Evolutionary conservation across 75 land plant genomes (phyloP), one percentile per base, ranked within the genome.

Genomic region (Larix kaempferi): DNA sequence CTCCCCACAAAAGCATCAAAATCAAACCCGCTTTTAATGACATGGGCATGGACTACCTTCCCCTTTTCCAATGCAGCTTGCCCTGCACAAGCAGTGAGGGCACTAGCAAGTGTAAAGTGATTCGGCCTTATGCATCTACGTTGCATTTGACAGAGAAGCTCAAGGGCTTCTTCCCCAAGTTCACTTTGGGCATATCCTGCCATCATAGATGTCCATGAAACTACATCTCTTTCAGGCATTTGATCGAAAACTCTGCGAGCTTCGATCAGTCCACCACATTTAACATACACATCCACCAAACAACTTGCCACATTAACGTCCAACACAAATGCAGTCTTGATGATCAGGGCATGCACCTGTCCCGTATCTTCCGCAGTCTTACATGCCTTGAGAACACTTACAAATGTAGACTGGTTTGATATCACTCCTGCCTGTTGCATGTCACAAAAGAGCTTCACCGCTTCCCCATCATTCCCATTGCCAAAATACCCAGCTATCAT

Each of bases 141-240:
- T 56, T 74, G 79, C 92, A 91, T 88, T 80, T 80, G 22, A 10
- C 57, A 37, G 61, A 91, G 85, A 77, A 88, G 23, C 21, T 73
- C 49, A 16, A 91, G 76, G 60, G 92, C 90, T 41, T 86, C 88
- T 11, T 75, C 60, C 35, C 78, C 76, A 33, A 52, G 78, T 25
- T 82, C 86, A 21, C 58, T 54, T 25, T 84, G 78, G 4, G 78
- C 78, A 25, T 85, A 78, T 58, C 92, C 90, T 71, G 77, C 73
- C 85, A 91, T 86, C 90, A 91, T 76, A 1, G 88, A 65, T 4
- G 88, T 88, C 69, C 82, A 84, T 21, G 86, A 71, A 19, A 86
- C 93, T 75, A 79, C 86, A 82, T 91, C 84, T 13, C 74, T 86
- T 27, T 82, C 58, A 2, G 69, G 14, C 79, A 88, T 63, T 16